Evolutionary conservation across 2,329 filamentous ascomycete species (phyloP), one percentile per base, ranked within the genome.

Genomic region (Verticillium longisporum): DNA sequence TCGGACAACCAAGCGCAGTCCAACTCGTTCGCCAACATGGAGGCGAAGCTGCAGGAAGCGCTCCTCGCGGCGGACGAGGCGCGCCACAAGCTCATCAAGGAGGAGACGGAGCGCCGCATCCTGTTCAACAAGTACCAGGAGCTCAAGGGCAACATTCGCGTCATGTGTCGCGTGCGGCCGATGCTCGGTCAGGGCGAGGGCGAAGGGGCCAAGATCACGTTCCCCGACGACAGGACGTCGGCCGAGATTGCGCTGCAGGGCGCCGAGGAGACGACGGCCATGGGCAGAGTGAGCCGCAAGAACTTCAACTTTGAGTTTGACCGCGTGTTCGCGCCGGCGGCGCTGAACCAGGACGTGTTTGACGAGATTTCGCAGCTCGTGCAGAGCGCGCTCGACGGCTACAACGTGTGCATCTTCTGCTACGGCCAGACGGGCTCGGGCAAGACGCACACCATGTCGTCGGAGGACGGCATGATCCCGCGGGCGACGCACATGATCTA

Each of bases 401-500:
- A 97, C 79, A 99, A 98, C 68, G 95, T 99, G 58, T 98, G 94
- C 75, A 98, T 99, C 65, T 97, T 99, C 77, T 97, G 93, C 72
- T 99, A 99, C 71, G 95, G 95, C 54, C 95, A 99, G 74, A 99
- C 95, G 0, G 95, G 95, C 3, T 95, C 93, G 18, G 95, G 95
- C 63, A 99, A 99, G 80, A 99, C 95, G 0, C 91, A 89, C 71
- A 98, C 95, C 4, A 99, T 99, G 95, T 96, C 91, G 10, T 90
- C 88, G 0, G 76, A 80, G 1, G 91, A 97, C 68, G 95, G 95
- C 66, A 97, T 99, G 89, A 99, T 99, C 62, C 94, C 95, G 1
- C 86, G 90, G 7, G 93, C 95, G 3, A 95, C 96, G 7, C 86
- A 91, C 66, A 94, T 98, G 79, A 97, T 99, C 65, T 97, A 97